These are phyloP conservation scores for Hyaloscypha hepaticicola DNA, from an alignment of 495 filamentous ascomycete genomes.

Conservation along the genomic window DNA sequence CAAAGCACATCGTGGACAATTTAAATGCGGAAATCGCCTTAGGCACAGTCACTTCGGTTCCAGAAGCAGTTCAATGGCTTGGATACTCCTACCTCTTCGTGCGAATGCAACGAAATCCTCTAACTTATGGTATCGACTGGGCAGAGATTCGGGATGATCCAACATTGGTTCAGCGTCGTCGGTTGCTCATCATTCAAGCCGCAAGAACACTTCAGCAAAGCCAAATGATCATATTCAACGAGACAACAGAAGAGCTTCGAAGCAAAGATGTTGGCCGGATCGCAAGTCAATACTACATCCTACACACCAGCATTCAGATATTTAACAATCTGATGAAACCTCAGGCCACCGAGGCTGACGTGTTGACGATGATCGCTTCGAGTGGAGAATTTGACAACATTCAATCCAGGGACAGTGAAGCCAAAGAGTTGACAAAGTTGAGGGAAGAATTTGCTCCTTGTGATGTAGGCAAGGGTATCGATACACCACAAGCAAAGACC, in stretches of 20 bases:
- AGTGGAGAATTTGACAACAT: conserved; percentile 98
- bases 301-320: conserved; percentile 87
- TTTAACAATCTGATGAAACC: conserved; percentile 93
- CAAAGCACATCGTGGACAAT: conserved; percentile 88
- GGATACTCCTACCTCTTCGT: conserved; percentile 98
- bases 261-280: conserved; percentile 95
- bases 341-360: conserved; percentile 78
- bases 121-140: conserved; percentile 95
- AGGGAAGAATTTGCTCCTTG: conserved; percentile 66
- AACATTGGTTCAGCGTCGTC: conserved; percentile 73
- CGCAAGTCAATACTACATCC: conserved; percentile 94
- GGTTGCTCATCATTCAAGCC: conserved; percentile 82
- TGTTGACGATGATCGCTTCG: conserved; percentile 91
- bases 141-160: conserved; percentile 87
- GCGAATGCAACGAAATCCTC: conserved; percentile 87
- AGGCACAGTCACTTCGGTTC: conserved; percentile 92
- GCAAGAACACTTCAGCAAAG: conserved; percentile 81
- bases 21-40: conserved; percentile 93
- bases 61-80: conserved; percentile 93
- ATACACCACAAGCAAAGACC: conserved; percentile 83
- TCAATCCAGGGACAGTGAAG: conserved; percentile 83
- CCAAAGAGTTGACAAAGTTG: conserved; percentile 69
- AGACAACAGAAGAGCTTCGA: conserved; percentile 82
- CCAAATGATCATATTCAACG: conserved; percentile 99
- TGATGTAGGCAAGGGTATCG: conserved; percentile 70